Conservation (phyloP, 257 asterid species). For the Penstemon newberryi region DNA sequence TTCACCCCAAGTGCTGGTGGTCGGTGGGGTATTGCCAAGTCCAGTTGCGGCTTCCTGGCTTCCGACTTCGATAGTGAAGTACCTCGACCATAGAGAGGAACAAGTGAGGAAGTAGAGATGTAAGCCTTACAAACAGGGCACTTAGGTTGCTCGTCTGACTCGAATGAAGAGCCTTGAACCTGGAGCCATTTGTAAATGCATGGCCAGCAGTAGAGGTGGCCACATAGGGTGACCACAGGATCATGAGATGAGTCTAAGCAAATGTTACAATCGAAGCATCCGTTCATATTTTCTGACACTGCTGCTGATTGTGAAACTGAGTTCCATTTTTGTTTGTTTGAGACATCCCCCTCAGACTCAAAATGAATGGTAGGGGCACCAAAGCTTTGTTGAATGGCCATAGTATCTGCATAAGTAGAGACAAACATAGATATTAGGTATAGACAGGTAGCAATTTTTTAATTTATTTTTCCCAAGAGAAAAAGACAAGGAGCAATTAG, state of each 20-base stretch:
- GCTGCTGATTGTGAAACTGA: slow-evolving; percentile 35
- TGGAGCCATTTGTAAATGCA: slow-evolving; percentile 91
- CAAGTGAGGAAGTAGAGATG: slow-evolving; percentile 65
- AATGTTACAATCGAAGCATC: slow-evolving; percentile 81
- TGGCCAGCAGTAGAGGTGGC: slow-evolving; percentile 95
- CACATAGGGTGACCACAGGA: slow-evolving; percentile 86
- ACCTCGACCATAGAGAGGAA: slow-evolving; percentile 85
- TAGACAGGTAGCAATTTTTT: neutral
- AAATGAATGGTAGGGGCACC: slow-evolving; percentile 39
- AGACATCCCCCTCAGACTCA: slow-evolving; percentile 44
- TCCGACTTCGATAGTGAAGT: slow-evolving; percentile 51
- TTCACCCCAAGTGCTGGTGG: slow-evolving; percentile 55
- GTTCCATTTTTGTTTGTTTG: slow-evolving; percentile 45
- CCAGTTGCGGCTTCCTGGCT: slow-evolving; percentile 46
- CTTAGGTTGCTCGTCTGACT: slow-evolving; percentile 56
- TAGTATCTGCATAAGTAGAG: slow-evolving; percentile 48
- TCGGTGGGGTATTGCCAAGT: slow-evolving; percentile 58
- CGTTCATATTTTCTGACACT: slow-evolving; percentile 48
- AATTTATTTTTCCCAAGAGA: no score
- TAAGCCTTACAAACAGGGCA: slow-evolving; percentile 81
- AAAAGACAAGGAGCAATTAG: no score
- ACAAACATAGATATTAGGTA: neutral
- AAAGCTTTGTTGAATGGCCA: slow-evolving; percentile 53
- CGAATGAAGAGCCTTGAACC: slow-evolving; percentile 51
- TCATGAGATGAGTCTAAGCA: slow-evolving; percentile 79